Evolutionary conservation across 2,329 filamentous ascomycete genomes (phyloP).

Genomic region (Aspergillus sp.): DNA sequence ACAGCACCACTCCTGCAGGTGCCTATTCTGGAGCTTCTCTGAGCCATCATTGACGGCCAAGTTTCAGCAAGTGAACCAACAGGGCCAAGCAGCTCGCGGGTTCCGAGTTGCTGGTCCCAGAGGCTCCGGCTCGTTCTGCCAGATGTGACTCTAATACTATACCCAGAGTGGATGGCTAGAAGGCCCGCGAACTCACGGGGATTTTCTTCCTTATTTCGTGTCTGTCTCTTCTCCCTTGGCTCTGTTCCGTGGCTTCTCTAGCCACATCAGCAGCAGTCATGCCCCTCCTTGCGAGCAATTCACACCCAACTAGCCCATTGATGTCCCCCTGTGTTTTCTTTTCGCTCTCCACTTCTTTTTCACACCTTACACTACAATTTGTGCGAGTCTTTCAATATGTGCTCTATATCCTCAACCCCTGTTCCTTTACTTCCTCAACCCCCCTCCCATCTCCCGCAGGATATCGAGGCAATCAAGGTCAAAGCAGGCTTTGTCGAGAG

Average conservation of each 20-base stretch:
- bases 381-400: constrained; percentile 18
- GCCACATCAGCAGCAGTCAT: constrained; percentile 5
- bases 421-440: constrained; percentile 3
- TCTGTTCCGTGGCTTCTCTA: constrained; percentile 12
- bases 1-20: not conserved
- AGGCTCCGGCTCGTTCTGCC: not conserved
- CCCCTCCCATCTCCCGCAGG: not conserved
- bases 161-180: not conserved
- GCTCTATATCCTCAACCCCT: constrained; percentile 14
- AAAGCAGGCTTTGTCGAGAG: not conserved
- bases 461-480: not conserved
- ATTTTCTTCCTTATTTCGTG: not conserved
- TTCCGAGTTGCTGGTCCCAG: not conserved
- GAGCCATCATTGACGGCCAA: not conserved
- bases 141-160: not conserved
- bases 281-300: constrained; percentile 8
- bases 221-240: not conserved
- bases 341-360: constrained; percentile 16
- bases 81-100: not conserved
- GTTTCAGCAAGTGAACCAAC: not conserved
- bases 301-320: constrained; percentile 7
- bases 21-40: not conserved
- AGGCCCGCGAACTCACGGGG: not conserved
- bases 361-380: constrained; percentile 6
- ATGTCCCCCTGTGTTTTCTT: constrained; percentile 7